Percentiles rank a stretch among this genome's conserved stretches.
phyloP scores from a whole-genome alignment of 352 stramenopile genomes.

The Phytopythium kandeliae region DNA sequence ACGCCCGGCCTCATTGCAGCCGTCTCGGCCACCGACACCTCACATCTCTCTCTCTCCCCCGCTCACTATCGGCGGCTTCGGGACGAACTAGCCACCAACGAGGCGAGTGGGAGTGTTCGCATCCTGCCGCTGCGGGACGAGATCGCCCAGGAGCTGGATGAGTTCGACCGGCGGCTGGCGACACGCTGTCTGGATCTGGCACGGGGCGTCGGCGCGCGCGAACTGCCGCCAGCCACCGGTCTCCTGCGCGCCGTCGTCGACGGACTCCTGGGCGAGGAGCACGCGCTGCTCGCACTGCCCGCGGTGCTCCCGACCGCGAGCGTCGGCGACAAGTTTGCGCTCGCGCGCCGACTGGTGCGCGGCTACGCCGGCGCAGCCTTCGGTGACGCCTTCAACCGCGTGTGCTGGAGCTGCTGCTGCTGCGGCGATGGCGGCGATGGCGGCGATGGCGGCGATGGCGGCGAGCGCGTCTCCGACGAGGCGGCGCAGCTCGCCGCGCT shows the following conservation, averaged over 20 bases:
- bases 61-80: too few species aligned
- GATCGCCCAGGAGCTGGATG: constrained; percentile 60
- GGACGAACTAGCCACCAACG: background rate
- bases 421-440: constrained; percentile 56
- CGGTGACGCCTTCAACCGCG: constrained; percentile 50
- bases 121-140: constrained; percentile 52
- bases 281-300: constrained; percentile 51
- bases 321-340: constrained; percentile 45
- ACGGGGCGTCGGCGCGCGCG: constrained; percentile 17
- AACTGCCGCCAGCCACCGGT: constrained; percentile 43
- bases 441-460: constrained; percentile 50
- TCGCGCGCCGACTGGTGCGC: constrained; percentile 42
- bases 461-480: constrained; percentile 62
- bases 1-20: too few species aligned
- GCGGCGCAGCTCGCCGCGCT: constrained; percentile 54
- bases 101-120: background rate
- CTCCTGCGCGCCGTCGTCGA: constrained; percentile 55
- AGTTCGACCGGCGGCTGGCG: constrained; percentile 56
- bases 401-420: constrained; percentile 77
- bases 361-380: constrained; percentile 48
- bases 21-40: too few species aligned
- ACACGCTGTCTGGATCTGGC: constrained; percentile 58
- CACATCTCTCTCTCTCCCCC: too few species aligned
- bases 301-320: constrained; percentile 54
- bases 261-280: constrained; percentile 44